Conservation (phyloP, 345 rosid species). For the Viola odorata region DNA sequence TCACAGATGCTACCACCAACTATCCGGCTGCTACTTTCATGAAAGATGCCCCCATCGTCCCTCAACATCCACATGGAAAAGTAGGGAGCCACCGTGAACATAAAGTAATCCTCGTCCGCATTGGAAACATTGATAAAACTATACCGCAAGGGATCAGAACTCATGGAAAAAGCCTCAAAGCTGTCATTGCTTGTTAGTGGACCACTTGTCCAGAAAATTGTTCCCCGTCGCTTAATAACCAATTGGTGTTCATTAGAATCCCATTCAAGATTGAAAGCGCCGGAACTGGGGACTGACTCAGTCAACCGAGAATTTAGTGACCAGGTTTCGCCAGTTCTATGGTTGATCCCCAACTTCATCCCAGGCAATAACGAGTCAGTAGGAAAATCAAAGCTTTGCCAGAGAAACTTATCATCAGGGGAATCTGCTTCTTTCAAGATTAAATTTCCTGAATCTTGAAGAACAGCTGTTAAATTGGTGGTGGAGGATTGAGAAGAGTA, state of each 20-base stretch:
- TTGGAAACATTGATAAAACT: not conserved
- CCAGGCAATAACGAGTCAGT: not conserved
- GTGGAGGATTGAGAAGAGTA: not conserved
- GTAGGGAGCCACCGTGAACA: not conserved
- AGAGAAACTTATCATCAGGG: not conserved
- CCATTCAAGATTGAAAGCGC: not conserved
- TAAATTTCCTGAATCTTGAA: not conserved
- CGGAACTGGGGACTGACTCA: not conserved
- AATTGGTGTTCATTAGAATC: not conserved
- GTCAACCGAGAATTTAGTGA: not conserved
- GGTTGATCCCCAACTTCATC: not conserved
- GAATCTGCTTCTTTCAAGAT: not conserved
- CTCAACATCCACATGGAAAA: not conserved
- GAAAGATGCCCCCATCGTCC: not conserved
- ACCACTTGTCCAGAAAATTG: not conserved
- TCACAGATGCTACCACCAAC: not conserved
- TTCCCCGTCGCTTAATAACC: not conserved
- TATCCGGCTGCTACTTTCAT: not conserved
- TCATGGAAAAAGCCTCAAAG: not conserved
- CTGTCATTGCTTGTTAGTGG: not conserved
- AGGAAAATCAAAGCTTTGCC: slow-evolving; percentile 1
- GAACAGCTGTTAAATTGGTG: not conserved
- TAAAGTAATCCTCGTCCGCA: not conserved
- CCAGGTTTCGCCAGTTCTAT: not conserved
- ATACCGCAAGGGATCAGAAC: not conserved